Conservation (phyloP, 805 yeast genomes). For the Diddensiella transvaalensis region DNA sequence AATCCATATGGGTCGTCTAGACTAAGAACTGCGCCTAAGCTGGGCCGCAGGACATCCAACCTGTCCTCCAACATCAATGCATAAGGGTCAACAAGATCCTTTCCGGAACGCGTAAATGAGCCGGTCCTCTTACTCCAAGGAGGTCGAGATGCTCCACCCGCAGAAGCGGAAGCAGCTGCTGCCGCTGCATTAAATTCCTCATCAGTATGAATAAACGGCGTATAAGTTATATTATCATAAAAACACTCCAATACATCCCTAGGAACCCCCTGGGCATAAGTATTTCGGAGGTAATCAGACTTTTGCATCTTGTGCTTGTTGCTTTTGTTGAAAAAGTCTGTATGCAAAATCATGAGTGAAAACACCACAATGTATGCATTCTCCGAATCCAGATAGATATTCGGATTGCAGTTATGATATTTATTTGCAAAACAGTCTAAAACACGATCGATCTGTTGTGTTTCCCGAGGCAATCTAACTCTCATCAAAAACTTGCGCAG, state of each 20-base stretch:
- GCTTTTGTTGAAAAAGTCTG: slow-evolving; percentile 66
- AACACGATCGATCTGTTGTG: slow-evolving; percentile 73
- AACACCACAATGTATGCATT: slow-evolving; percentile 61
- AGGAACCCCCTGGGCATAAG: slow-evolving; percentile 35
- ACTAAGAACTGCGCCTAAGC: slow-evolving; percentile 23
- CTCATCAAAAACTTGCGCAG: slow-evolving; percentile 55
- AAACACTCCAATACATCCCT: slow-evolving; percentile 44
- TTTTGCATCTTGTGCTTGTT: slow-evolving; percentile 66
- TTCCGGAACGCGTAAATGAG: slow-evolving; percentile 22
- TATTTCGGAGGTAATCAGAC: slow-evolving; percentile 54
- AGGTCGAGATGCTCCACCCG: slow-evolving; percentile 32
- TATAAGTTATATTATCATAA: slow-evolving; percentile 61
- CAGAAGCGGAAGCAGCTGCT: slow-evolving; percentile 2
- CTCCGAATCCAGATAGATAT: slow-evolving; percentile 40
- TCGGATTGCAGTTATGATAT: slow-evolving; percentile 45
- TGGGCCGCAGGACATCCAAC: slow-evolving; percentile 35
- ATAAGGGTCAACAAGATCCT: slow-evolving; percentile 37
- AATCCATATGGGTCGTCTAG: slow-evolving; percentile 31
- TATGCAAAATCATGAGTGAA: slow-evolving; percentile 67
- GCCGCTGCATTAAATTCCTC: slow-evolving; percentile 28
- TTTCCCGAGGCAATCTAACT: slow-evolving; percentile 62
- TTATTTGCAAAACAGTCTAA: slow-evolving; percentile 53
- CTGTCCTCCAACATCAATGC: slow-evolving; percentile 34
- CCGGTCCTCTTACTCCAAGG: slow-evolving; percentile 30
- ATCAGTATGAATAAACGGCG: slow-evolving; percentile 51